Conservation (phyloP, 2,329 filamentous ascomycete genomes). For the Cladophialophora carrionii region DNA sequence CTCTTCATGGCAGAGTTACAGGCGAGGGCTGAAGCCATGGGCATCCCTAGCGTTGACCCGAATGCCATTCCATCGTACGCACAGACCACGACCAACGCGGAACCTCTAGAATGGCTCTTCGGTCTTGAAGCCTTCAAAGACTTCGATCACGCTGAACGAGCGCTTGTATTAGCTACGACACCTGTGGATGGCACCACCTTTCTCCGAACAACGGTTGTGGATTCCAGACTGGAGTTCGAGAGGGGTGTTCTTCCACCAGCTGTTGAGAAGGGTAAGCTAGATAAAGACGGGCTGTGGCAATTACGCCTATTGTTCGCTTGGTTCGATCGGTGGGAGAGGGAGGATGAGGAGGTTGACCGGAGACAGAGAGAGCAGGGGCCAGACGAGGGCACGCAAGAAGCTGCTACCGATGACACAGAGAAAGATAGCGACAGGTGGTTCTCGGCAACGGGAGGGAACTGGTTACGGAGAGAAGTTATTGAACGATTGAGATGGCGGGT, state of each 20-base stretch:
- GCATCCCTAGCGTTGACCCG: constrained; percentile 43
- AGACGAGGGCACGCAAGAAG: background rate
- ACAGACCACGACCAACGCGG: constrained; percentile 25
- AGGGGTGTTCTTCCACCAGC: constrained; percentile 42
- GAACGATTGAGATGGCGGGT: constrained; percentile 59
- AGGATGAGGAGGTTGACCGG: constrained; percentile 40
- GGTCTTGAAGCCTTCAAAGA: constrained; percentile 58
- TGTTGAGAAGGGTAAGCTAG: constrained; percentile 36
- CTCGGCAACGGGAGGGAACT: constrained; percentile 40
- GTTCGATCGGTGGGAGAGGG: constrained; percentile 57
- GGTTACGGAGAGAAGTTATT: constrained; percentile 61
- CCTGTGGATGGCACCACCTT: constrained; percentile 51
- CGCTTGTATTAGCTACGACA: constrained; percentile 59
- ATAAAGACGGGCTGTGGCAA: constrained; percentile 64
- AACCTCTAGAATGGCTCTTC: constrained; percentile 76
- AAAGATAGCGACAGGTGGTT: constrained; percentile 29
- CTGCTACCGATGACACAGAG: background rate
- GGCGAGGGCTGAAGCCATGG: constrained; percentile 67
- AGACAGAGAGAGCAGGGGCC: constrained; percentile 21
- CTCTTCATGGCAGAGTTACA: constrained; percentile 72
- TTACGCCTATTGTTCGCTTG: constrained; percentile 67
- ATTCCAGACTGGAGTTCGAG: constrained; percentile 71
- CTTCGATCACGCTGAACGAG: constrained; percentile 68
- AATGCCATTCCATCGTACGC: constrained; percentile 38
- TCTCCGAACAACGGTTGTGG: constrained; percentile 66